Base-by-base conservation (phyloP, 129 eudicot genomes). In the Mikania micrantha region DNA sequence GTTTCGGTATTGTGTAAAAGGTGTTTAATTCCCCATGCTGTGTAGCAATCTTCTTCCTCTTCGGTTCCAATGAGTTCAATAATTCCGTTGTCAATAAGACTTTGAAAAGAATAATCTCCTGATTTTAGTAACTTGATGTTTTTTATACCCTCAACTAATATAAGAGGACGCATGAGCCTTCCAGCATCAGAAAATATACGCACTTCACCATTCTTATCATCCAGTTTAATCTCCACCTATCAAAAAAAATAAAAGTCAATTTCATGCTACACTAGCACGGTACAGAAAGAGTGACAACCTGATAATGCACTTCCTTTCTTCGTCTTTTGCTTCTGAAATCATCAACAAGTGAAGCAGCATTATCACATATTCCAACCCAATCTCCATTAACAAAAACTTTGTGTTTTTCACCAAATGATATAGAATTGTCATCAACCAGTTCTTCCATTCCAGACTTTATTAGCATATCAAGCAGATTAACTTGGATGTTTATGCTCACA, bases 141-240 rank as follows among this genome's bases (percentile, higher is more conserved):
- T 56, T 59, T 74, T 16, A 93, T 52, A 64, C 90, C 82, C 58
- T 77, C 81, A 44, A 88, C 85, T 2, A 77, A 78, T 24, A 93
- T 63, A 74, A 93, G 98, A 19, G 98, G 98, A 5, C 98, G 96
- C 65, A 93, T 80, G 36, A 93, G 81, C 69, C 98, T 88, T 78
- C 98, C 98, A 42, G 98, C 87, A 84, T 93, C 98, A 67, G 84
- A 73, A 74, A 86, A 86, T 61, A 93, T 84, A 40, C 95, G 87
- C 48, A 93, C 98, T 79, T 93, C 98, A 36, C 64, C 31, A 41
- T 88, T 78, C 67, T 84, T 82, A 50, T 78, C 76, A 42, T 93
- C 98, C 53, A 85, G 79, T 74, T 82, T 86, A 64, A 93, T 79
- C 72, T 93, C 98, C 67, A 88, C 85, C 98, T 93, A 66, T n/a